A percentile compares a stretch with the other conserved stretches of the same genome.
These are phyloP conservation scores for Cornus florida DNA, from an alignment of 148 eudicot species.

Conservation along the genomic window DNA sequence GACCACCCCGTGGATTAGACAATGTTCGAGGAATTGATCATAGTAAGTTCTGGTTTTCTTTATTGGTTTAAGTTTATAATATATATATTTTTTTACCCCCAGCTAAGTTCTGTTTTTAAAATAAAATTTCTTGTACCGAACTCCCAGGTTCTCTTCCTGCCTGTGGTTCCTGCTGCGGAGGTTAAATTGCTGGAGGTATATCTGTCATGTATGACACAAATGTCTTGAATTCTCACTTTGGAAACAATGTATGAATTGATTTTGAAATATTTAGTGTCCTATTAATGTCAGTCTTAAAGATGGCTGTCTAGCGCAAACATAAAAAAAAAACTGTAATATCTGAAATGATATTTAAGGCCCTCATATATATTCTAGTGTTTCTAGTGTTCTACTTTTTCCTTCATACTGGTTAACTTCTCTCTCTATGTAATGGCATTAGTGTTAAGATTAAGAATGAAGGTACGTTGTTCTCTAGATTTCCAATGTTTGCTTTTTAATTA, in stretches of 20 bases:
- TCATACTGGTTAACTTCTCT: neutral
- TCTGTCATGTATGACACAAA: neutral
- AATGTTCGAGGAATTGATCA: conserved; percentile 76
- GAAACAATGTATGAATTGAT: too few relatives aligned
- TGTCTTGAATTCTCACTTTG: neutral
- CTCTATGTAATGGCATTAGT: neutral
- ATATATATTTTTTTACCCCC: neutral
- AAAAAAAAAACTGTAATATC: neutral
- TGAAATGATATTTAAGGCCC: neutral
- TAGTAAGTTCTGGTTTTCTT: conserved; percentile 47
- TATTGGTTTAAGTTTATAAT: neutral
- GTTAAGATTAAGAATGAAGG: too few relatives aligned
- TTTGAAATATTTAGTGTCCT: too few relatives aligned
- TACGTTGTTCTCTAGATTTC: neutral
- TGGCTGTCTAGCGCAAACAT: neutral
- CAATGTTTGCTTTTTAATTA: neutral
- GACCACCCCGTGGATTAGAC: conserved; percentile 88
- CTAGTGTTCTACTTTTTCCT: neutral
- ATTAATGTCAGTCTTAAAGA: neutral
- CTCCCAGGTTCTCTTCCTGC: conserved; percentile 81
- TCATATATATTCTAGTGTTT: neutral
- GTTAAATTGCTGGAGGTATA: conserved; percentile 19
- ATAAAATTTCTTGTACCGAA: conserved; percentile 6
- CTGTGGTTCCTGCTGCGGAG: conserved; percentile 95
- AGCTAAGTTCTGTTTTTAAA: neutral